phyloP scores from a whole-genome alignment of 1,139 yeast genomes.

The Blastobotrys indianensis region DNA sequence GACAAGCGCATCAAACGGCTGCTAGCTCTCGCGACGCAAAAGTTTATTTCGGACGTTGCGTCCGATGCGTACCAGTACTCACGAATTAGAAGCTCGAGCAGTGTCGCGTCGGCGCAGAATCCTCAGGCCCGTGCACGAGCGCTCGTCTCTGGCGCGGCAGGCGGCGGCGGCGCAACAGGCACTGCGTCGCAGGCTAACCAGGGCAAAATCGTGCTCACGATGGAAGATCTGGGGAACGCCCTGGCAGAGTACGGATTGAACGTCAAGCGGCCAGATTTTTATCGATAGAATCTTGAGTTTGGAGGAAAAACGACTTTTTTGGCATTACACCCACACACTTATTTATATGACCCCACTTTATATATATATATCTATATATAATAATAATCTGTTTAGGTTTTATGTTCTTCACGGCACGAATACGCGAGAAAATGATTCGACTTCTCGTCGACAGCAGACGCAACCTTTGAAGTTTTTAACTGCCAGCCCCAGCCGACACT shows the following conservation, averaged over 20 bases:
- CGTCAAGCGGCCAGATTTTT: conserved; percentile 86
- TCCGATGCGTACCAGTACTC: conserved; percentile 96
- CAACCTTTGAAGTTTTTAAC: conserved; percentile 71
- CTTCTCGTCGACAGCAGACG: conserved; percentile 76
- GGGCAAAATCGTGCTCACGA: conserved; percentile 74
- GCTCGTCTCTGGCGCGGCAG: conserved; percentile 48
- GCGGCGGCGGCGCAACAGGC: conserved; percentile 14
- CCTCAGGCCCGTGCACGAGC: conserved; percentile 86
- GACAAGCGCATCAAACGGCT: conserved; percentile 78
- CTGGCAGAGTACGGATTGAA: conserved; percentile 89
- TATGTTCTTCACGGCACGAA: conserved; percentile 37
- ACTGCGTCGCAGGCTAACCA: conserved; percentile 39
- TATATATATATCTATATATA: not conserved
- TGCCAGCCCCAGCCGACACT: conserved; percentile 72
- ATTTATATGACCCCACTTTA: no score
- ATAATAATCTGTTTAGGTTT: not conserved
- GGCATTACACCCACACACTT: no score
- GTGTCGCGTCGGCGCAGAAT: conserved; percentile 76
- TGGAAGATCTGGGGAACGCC: conserved; percentile 86
- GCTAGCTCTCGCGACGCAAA: conserved; percentile 91
- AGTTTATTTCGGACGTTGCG: conserved; percentile 89
- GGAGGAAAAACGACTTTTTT: not conserved
- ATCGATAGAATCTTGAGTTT: conserved; percentile 42
- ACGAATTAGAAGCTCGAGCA: conserved; percentile 75
- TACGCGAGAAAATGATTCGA: conserved; percentile 41